phyloP scores from a whole-genome alignment of 345 rosid genomes.

The Fremontodendron californicum region DNA sequence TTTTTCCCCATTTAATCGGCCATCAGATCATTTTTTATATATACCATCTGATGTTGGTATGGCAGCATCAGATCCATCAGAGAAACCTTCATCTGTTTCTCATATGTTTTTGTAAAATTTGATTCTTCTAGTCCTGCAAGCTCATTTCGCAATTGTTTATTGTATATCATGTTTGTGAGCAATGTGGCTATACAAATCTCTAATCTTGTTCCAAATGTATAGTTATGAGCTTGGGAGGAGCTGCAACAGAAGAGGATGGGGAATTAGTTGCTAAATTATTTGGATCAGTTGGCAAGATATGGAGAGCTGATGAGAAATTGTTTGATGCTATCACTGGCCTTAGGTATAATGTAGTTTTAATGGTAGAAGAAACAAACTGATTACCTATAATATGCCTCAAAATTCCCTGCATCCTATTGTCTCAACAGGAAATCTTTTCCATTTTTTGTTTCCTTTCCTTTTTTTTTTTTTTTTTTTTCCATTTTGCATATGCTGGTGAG shows the following conservation, averaged over 20 bases:
- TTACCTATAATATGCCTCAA: background rate
- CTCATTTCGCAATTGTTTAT: constrained; percentile 2
- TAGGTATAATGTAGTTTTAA: constrained; percentile 43
- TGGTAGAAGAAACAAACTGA: background rate
- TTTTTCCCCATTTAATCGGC: background rate
- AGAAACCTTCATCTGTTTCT: background rate
- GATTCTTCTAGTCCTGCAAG: background rate
- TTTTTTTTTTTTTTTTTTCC: background rate
- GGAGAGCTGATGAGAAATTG: constrained; percentile 79
- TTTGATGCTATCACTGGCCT: constrained; percentile 93
- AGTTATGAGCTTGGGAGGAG: constrained; percentile 82
- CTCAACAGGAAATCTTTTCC: background rate
- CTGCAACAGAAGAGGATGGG: constrained; percentile 75
- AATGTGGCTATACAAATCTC: background rate
- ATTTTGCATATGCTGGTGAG: background rate
- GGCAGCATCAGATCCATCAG: constrained; percentile 48
- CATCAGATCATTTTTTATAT: too few relatives aligned
- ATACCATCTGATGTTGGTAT: constrained; percentile 82
- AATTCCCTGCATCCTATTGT: background rate
- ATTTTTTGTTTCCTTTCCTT: background rate
- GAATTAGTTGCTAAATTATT: constrained; percentile 63
- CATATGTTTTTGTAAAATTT: background rate
- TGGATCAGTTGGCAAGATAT: constrained; percentile 77
- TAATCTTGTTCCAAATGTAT: constrained; percentile 12
- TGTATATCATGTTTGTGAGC: background rate